These are phyloP conservation scores for Acacia confusa DNA, from an alignment of 306 rosid species.

Conservation along the genomic window DNA sequence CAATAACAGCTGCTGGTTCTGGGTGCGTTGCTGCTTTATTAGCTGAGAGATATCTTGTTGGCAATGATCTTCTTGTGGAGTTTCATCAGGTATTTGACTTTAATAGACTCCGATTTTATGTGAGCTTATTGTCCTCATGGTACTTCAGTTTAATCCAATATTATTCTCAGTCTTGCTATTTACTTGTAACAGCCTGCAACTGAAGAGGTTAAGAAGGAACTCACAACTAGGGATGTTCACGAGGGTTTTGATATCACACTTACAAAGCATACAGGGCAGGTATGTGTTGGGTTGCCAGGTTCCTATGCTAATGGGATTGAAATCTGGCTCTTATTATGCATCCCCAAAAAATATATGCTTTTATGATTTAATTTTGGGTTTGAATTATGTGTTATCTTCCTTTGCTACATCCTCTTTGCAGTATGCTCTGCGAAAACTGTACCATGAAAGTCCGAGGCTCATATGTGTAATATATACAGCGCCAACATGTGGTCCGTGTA, in stretches of 20 bases:
- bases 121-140: slow-evolving; percentile 16
- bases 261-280: slow-evolving; percentile 95
- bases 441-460: slow-evolving; percentile 96
- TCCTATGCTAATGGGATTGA: slow-evolving; percentile 27
- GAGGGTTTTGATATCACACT: slow-evolving; percentile 72
- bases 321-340: neutral
- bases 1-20: slow-evolving; percentile 95
- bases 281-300: slow-evolving; percentile 24
- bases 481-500: slow-evolving; percentile 95
- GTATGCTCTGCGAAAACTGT: slow-evolving; percentile 93
- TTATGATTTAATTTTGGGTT: neutral
- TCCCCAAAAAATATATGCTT: neutral
- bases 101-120: slow-evolving; percentile 16
- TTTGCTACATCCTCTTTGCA: slow-evolving; percentile 36
- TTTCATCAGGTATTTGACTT: slow-evolving; percentile 84
- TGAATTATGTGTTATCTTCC: slow-evolving; percentile 9
- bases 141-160: slow-evolving; percentile 25
- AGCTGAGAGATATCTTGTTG: slow-evolving; percentile 92
- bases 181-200: slow-evolving; percentile 68
- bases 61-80: slow-evolving; percentile 74
- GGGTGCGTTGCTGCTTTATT: slow-evolving; percentile 96
- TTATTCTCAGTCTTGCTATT: slow-evolving; percentile 22
- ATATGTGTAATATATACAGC: slow-evolving; percentile 82
- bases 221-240: slow-evolving; percentile 73
- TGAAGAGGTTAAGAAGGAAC: slow-evolving; percentile 89